Percentiles rank a stretch among this genome's conserved stretches.
Evolutionary conservation across 495 filamentous ascomycete species (phyloP).

Genomic region (Staphylotrichum longicolle): DNA sequence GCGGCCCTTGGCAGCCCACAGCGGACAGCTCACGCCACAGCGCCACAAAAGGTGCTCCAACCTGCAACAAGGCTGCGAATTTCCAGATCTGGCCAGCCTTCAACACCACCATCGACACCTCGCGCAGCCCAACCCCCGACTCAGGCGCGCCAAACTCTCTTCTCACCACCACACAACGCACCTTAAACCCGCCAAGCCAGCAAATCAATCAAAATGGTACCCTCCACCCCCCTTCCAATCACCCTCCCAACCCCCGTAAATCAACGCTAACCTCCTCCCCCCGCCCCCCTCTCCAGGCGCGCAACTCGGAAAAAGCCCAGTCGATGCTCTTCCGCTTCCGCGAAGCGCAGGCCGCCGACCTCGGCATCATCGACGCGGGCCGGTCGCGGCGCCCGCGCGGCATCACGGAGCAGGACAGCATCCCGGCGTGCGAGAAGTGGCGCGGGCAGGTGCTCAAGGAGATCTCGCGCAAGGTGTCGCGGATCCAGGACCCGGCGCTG

Average conservation of each 20-base stretch:
- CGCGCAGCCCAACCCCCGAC: not conserved
- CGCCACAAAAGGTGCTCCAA: not conserved
- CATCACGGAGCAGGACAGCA: constrained; percentile 78
- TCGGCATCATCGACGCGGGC: constrained; percentile 93
- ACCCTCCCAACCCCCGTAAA: not conserved
- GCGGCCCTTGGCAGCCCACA: too few species aligned
- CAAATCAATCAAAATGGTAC: constrained; percentile 20
- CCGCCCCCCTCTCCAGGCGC: constrained; percentile 40
- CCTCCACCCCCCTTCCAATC: not conserved
- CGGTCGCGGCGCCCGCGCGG: constrained; percentile 84
- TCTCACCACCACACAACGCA: not conserved
- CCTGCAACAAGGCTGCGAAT: constrained; percentile 22
- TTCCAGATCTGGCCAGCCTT: constrained; percentile 18
- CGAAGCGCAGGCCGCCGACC: constrained; percentile 91
- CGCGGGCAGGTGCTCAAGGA: constrained; percentile 96
- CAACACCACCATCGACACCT: not conserved
- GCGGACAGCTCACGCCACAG: constrained; percentile 14
- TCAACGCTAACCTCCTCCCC: constrained; percentile 12
- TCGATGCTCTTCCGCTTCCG: constrained; percentile 99
- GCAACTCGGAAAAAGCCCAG: constrained; percentile 96
- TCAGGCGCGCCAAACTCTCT: not conserved
- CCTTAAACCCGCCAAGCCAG: too few species aligned
- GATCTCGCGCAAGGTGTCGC: constrained; percentile 90
- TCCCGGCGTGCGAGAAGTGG: constrained; percentile 95
- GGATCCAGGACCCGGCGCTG: constrained; percentile 85